Base-by-base conservation (phyloP, 2,329 filamentous ascomycete genomes). In the Orbilia oligospora region DNA sequence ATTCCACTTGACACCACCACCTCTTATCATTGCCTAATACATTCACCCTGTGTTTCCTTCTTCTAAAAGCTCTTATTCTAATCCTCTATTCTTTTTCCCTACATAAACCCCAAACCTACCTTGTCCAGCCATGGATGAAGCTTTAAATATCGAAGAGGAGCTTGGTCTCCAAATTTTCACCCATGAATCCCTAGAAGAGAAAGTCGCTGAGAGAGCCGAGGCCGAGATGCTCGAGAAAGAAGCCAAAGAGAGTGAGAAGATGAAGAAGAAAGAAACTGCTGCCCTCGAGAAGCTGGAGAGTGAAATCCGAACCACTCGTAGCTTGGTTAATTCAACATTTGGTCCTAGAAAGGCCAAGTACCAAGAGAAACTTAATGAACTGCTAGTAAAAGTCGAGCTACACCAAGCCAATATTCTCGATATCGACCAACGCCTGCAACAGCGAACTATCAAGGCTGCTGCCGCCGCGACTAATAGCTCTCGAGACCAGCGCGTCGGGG, bases 341-440 rank as follows among this genome's bases (percentile, higher is more conserved):
- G 75, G 75, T 3, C 53, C 63, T 9, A 61, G 66, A 38, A 78
- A 78, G 55, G 55, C 53, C 30, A 69, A 56, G 38, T 72, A 66
- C 9, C 88, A 89, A 55, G 87, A 88, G 30, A 90, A 96, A 81
- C 89, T 97, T 30, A 86, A 88, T 33, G 89, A 90, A 44, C 86
- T 93, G 69, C 88, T 91, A 76, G 86, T 87, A 3, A 89, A 92
- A 81, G 89, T 94, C 9, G 86, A 88, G 4, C 86, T 88, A 16
- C 85, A 93, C 24, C 89, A 90, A 68, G 89, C 88, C 63, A 96
- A 99, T 82, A 88, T 97, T 41, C 87, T 88, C 46, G 91, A 96
- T 75, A 97, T 98, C 81, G 89, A 93, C 82, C 86, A 89, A 76
- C 92, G 96, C 16, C 97, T 99, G 48, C 89, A 91, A 80, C 89